phyloP scores from a whole-genome alignment of 345 rosid genomes.

The Diplotaxis tenuifolia region DNA sequence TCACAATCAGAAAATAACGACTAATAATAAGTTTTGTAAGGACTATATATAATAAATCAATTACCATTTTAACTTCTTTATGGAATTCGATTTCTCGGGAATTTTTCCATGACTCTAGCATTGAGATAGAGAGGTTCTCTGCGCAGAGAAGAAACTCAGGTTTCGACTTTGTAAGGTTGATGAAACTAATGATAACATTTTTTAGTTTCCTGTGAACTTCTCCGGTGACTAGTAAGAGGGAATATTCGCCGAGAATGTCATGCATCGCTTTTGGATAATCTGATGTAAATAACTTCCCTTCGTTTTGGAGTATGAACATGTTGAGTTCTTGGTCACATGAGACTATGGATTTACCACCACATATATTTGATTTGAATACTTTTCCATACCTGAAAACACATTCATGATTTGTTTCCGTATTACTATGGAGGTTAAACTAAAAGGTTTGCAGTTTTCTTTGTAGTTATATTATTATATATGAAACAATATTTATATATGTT shows the following conservation, averaged over 20 bases:
- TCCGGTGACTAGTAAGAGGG: slow-evolving; percentile 57
- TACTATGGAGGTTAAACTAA: background rate
- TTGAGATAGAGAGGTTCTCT: slow-evolving; percentile 51
- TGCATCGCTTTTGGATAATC: slow-evolving; percentile 75
- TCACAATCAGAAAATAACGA: background rate
- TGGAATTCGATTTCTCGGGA: slow-evolving; percentile 48
- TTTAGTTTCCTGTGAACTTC: slow-evolving; percentile 72
- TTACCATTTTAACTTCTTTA: slow-evolving; percentile 58
- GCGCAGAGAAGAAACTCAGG: slow-evolving; percentile 45
- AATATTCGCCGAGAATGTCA: slow-evolving; percentile 68
- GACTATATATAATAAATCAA: background rate
- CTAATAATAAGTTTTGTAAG: background rate
- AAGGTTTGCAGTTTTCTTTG: background rate
- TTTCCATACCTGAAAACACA: slow-evolving; percentile 55
- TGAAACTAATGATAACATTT: slow-evolving; percentile 53
- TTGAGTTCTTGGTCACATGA: slow-evolving; percentile 82
- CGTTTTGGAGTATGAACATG: slow-evolving; percentile 77
- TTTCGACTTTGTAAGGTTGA: slow-evolving; percentile 45
- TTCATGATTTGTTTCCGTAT: background rate
- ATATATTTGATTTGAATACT: slow-evolving; percentile 74
- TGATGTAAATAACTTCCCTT: slow-evolving; percentile 63
- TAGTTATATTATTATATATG: background rate
- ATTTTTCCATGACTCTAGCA: slow-evolving; percentile 66
- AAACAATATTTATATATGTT: background rate
- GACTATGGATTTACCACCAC: slow-evolving; percentile 77